Base-by-base conservation (phyloP, 352 stramenopile species). In the Hyphochytrium catenoides region DNA sequence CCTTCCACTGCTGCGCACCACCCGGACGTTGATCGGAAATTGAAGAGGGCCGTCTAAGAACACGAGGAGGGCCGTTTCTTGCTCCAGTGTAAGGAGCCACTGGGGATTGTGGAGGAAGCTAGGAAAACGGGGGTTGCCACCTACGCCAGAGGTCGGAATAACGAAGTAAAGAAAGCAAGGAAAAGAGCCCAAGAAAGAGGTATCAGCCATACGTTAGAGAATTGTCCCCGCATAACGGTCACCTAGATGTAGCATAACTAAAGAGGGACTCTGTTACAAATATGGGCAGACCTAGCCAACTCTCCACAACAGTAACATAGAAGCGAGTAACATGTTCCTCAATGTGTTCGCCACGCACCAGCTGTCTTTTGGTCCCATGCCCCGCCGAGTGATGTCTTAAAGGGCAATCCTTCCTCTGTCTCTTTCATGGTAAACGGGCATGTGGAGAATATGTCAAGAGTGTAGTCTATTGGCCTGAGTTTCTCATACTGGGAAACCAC, bases 401-500 rank as follows among this genome's bases (percentile, higher is more conserved):
- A 29, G 5, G 3, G 25, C 6, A 37, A 3, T 2, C 17, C 74
- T 43, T 31, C 64, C 57, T 3, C 59, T 57, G 12, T 74, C 57
- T 0, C 54, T 48, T 15, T 57, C 45, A 44, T 62, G 77, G 51
- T 48, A 39, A 75, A 77, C n/a, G 51, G 58, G n/a, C 54, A 48
- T 3, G 71, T 83, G 2, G 69, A 75, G 53, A 78, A 89, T 3
- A 87, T 55, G 0, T 57, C 77, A 6, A 89, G 48, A 24, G 73
- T 82, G 47, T 82, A 92, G 44, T 86, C 71, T 18, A 91, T 46
- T 24, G 69, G 54, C n/a, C 66, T 54, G 33, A 75, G 72, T 36
- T 90, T 91, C 41, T 90, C 70, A 39, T 84, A 90, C 41, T 91
- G 75, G 11, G 76, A 91, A 1, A 77, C 55, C n/a, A 91, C 74